Evolutionary conservation across 2,329 filamentous ascomycete species (phyloP).

Genomic region (Aspergillus clavatus): DNA sequence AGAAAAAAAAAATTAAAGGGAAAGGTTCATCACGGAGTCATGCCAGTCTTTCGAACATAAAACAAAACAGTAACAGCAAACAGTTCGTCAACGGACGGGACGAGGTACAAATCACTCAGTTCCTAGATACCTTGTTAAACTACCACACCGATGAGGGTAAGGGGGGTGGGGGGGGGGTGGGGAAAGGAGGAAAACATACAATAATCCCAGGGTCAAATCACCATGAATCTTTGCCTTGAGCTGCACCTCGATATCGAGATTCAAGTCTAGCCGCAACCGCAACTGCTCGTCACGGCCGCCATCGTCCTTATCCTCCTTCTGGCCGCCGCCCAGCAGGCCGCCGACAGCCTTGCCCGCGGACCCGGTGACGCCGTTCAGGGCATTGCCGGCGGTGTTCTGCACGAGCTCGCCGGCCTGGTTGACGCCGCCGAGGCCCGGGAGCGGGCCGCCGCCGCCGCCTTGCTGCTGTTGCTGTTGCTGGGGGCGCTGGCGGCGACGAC

Average conservation of each 20-base stretch:
- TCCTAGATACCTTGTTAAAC: neutral
- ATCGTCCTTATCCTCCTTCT: slow-evolving; percentile 42
- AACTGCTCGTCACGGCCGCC: slow-evolving; percentile 62
- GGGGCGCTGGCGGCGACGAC: slow-evolving; percentile 50
- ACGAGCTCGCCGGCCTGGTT: slow-evolving; percentile 56
- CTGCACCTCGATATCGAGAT: slow-evolving; percentile 78
- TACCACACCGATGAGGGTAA: no score
- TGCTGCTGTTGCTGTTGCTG: slow-evolving; percentile 43
- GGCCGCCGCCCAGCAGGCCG: slow-evolving; percentile 29
- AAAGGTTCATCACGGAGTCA: no score
- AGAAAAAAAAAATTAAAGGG: no score
- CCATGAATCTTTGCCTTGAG: slow-evolving; percentile 82
- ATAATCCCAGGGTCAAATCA: slow-evolving; percentile 71
- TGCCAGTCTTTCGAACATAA: no score
- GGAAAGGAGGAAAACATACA: slow-evolving; percentile 51
- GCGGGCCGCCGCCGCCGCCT: slow-evolving; percentile 35
- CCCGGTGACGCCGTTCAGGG: slow-evolving; percentile 38
- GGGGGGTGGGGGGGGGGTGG: neutral
- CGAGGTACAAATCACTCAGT: no score
- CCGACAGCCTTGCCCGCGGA: slow-evolving; percentile 43
- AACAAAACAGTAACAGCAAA: no score
- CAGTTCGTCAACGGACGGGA: no score
- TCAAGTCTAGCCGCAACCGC: slow-evolving; percentile 68
- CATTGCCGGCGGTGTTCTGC: slow-evolving; percentile 43
- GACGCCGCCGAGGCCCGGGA: slow-evolving; percentile 51